Conservation (phyloP, 345 rosid species). For the Cardamine resedifolia region DNA sequence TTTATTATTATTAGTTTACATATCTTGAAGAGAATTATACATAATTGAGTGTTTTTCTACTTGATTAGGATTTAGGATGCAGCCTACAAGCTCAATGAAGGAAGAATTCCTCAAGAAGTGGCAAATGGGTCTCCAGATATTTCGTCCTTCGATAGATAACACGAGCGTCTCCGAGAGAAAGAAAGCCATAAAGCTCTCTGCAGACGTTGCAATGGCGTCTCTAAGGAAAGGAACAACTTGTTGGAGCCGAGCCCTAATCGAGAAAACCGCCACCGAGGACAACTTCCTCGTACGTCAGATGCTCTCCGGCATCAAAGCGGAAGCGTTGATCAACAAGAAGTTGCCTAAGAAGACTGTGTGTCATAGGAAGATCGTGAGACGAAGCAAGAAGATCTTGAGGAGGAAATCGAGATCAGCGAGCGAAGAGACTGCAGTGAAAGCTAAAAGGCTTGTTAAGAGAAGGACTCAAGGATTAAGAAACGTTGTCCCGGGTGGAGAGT, state of each 20-base stretch:
- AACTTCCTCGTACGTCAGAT: conserved; percentile 46
- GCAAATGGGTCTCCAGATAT: conserved; percentile 60
- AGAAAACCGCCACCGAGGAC: conserved; percentile 45
- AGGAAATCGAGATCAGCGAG: conserved; percentile 32
- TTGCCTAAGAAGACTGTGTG: conserved; percentile 16
- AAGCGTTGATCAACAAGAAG: conserved; percentile 34
- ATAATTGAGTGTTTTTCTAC: background rate
- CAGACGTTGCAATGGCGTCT: conserved; percentile 89
- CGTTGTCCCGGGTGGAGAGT: conserved; percentile 73
- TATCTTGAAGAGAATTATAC: background rate
- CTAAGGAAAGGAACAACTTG: conserved; percentile 60
- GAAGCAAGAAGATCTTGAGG: conserved; percentile 69
- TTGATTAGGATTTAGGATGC: conserved; percentile 46
- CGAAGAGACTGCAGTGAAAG: conserved; percentile 36
- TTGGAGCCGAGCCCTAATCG: conserved; percentile 85
- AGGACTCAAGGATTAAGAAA: conserved; percentile 61
- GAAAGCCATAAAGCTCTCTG: conserved; percentile 74
- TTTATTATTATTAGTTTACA: background rate
- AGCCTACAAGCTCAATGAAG: conserved; percentile 47
- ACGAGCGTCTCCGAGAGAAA: conserved; percentile 60
- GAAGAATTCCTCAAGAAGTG: conserved; percentile 77
- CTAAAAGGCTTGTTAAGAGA: conserved; percentile 57
- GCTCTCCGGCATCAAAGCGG: conserved; percentile 38
- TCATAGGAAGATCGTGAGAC: conserved; percentile 44
- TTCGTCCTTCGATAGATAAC: conserved; percentile 41